Evolutionary conservation across 2,329 filamentous ascomycete species (phyloP), one percentile per base, ranked within the genome.

Genomic region (Endoconidiophora laricicola): DNA sequence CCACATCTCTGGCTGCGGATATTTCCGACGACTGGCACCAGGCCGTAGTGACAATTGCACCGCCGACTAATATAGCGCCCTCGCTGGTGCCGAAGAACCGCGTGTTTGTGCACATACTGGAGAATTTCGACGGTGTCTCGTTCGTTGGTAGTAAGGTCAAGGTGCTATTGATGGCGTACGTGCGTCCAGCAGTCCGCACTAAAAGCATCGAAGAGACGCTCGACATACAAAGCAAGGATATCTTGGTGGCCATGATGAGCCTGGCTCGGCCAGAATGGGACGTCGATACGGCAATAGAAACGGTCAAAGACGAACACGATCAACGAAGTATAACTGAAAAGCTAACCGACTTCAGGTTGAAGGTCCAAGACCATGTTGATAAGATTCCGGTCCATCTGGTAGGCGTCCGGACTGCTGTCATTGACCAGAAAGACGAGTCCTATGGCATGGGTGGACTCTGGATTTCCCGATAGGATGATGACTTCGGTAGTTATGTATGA

Each of bases 141-240:
- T 70, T 78, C 45, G 60, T 69, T 39, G 63, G 65, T 4, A 56
- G 63, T 0, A 66, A 63, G 41, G 49, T 83, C 2, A 68, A 73
- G 24, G 58, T 81, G 4, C 60, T 78, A 1, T 58, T 81, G 3
- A 76, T 83, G 73, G 78, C 74, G 0, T 79, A 73, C 36, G 58
- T 83, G 2, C 72, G 72, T 24, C 46, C 60, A 0, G 52, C 58
- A 2, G 54, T 65, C 0, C n/a, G 36, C 20, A 26, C 47, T 14
- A 18, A 20, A n/a, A 45, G 39, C 1, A 36, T 44, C 0, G 58
- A 62, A 1, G 58, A 61, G 0, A 48, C 60, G 0, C 24, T 63
- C 2, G 59, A 60, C 3, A 56, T 63, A 6, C 60, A 67, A 26
- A 59, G 59, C 0, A 59, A 59, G 10, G 71, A 76, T 44, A 63